Evolutionary conservation across 1,284 basidiomycete genomes (phyloP).

Genomic region (Phellopilus nigrolimitatus): DNA sequence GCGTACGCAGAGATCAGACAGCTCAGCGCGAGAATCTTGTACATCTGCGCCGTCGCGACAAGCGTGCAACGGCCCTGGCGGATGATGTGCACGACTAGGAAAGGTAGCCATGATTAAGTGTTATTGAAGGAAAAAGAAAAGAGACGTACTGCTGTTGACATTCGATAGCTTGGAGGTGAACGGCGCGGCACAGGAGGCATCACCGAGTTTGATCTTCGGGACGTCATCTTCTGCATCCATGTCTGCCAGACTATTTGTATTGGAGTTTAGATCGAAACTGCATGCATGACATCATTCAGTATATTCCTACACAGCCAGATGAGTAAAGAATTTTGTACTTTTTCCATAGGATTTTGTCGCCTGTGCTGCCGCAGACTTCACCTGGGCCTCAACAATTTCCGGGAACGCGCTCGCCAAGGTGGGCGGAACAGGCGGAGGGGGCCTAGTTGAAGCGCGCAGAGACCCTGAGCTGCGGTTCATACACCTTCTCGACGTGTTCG

Average conservation of each 20-base stretch:
- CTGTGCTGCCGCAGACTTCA: conserved; percentile 64
- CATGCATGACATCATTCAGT: conserved; percentile 1
- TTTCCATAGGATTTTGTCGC: conserved; percentile 85
- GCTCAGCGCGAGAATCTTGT: conserved; percentile 95
- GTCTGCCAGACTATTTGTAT: conserved; percentile 86
- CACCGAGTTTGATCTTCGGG: conserved; percentile 94
- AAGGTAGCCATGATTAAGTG: not conserved
- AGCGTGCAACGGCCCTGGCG: conserved; percentile 95
- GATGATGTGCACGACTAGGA: conserved; percentile 86
- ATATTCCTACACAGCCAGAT: not conserved
- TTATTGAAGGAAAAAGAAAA: conserved; percentile 10
- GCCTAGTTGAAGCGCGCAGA: conserved; percentile 86
- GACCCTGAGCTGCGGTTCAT: conserved; percentile 89
- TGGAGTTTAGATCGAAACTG: conserved; percentile 85
- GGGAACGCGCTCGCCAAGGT: conserved; percentile 82
- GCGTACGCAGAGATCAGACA: conserved; percentile 96
- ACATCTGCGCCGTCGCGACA: conserved; percentile 97
- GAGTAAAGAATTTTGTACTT: conserved; percentile 53
- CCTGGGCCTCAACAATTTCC: conserved; percentile 85
- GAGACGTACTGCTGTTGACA: conserved; percentile 78
- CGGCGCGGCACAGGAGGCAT: conserved; percentile 93
- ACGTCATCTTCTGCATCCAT: conserved; percentile 92
- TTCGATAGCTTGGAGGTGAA: conserved; percentile 95
- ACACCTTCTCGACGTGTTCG: conserved; percentile 91
- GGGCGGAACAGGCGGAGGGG: conserved; percentile 84